A percentile compares a stretch with the other conserved stretches of the same genome.
phyloP scores from a whole-genome alignment of 225 moss, liverwort and hornwort species.

The Bryum argenteum region DNA sequence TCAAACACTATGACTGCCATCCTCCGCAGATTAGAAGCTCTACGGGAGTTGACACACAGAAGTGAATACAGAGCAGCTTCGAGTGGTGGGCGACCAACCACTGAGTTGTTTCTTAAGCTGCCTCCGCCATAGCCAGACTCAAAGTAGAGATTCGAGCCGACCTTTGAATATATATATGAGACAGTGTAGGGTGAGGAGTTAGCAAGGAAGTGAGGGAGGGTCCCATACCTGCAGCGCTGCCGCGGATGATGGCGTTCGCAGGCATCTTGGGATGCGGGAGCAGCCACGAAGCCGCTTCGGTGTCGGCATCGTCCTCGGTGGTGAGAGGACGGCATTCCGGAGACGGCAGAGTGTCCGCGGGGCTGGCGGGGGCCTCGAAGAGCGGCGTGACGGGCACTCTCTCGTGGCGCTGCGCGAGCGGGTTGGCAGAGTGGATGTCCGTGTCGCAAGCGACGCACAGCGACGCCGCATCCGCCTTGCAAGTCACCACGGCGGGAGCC shows the following conservation, averaged over 20 bases:
- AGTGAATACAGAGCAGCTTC: too few species aligned
- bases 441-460: slow-evolving; percentile 83
- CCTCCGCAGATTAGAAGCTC: too few species aligned
- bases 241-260: slow-evolving; percentile 36
- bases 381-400: slow-evolving; percentile 76
- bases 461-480: slow-evolving; percentile 93
- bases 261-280: slow-evolving; percentile 66
- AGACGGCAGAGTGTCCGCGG: background rate
- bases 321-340: background rate
- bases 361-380: slow-evolving; percentile 39
- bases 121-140: background rate
- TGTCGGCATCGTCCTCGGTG: slow-evolving; percentile 43
- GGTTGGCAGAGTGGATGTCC: slow-evolving; percentile 91
- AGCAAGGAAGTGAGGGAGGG: background rate
- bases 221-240: slow-evolving; percentile 46
- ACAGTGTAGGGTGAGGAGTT: background rate
- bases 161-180: too few species aligned
- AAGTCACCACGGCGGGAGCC: slow-evolving; percentile 81
- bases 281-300: slow-evolving; percentile 86
- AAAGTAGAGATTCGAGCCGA: too few species aligned
- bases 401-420: slow-evolving; percentile 85
- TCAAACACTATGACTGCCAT: too few species aligned
- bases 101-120: background rate
- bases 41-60: too few species aligned
- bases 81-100: too few species aligned